Conservation (phyloP, 2,329 filamentous ascomycete genomes). For the Penicillium sclerotigenum region DNA sequence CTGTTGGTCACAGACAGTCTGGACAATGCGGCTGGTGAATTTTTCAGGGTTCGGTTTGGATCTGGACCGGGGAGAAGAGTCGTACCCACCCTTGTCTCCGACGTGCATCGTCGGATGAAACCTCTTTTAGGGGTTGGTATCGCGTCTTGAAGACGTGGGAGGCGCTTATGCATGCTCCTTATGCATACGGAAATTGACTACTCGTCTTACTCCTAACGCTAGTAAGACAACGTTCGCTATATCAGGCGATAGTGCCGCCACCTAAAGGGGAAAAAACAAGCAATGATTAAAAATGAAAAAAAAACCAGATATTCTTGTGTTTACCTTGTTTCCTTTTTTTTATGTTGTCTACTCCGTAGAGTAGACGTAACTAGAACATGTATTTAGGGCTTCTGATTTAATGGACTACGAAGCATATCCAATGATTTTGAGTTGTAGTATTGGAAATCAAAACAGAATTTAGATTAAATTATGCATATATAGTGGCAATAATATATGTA, state of each 20-base stretch:
- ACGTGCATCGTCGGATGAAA: slow-evolving; percentile 9
- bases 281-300: too few species aligned
- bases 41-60: not conserved
- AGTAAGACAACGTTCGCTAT: slow-evolving; percentile 6
- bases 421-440: not conserved
- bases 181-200: not conserved
- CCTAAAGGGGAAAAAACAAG: not conserved
- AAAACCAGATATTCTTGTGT: not conserved
- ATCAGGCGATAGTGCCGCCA: slow-evolving; percentile 8
- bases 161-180: slow-evolving; percentile 12
- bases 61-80: slow-evolving; percentile 3
- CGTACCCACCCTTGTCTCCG: not conserved
- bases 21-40: not conserved
- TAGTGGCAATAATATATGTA: not conserved
- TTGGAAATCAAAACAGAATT: not conserved
- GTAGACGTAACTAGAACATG: slow-evolving; percentile 39
- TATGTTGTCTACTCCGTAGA: slow-evolving; percentile 22
- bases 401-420: not conserved
- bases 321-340: not conserved
- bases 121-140: not conserved
- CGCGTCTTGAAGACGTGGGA: slow-evolving; percentile 7
- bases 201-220: not conserved
- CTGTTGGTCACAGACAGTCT: slow-evolving; percentile 3
- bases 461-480: not conserved
- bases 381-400: slow-evolving; percentile 18